These are phyloP conservation scores for Salix brachista DNA, from an alignment of 345 rosid genomes.

Conservation along the genomic window DNA sequence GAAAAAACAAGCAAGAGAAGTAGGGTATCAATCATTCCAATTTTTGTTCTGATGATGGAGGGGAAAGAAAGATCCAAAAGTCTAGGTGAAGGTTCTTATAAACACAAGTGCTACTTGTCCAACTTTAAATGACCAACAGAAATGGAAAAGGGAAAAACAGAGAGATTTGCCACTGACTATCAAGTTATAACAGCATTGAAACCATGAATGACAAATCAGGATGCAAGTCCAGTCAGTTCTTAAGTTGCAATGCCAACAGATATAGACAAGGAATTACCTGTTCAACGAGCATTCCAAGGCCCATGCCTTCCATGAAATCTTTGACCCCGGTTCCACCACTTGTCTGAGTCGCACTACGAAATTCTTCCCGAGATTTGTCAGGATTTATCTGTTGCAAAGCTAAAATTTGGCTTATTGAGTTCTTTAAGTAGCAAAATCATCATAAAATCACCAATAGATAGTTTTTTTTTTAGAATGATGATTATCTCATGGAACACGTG, in stretches of 20 bases:
- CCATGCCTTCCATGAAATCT: slow-evolving; percentile 98
- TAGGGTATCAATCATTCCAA: background rate
- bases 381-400: slow-evolving; percentile 71
- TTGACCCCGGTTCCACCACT: slow-evolving; percentile 81
- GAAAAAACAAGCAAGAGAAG: slow-evolving; percentile 15
- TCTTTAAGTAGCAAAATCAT: background rate
- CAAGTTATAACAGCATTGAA: background rate
- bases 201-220: background rate
- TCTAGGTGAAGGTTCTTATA: background rate
- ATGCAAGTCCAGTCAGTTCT: background rate
- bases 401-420: slow-evolving; percentile 24
- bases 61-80: background rate
- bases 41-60: background rate
- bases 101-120: background rate
- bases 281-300: slow-evolving; percentile 86
- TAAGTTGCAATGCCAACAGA: slow-evolving; percentile 1
- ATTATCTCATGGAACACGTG: slow-evolving; percentile 4
- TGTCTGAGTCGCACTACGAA: slow-evolving; percentile 59
- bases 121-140: background rate
- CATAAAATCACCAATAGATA: background rate
- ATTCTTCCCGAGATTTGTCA: slow-evolving; percentile 94
- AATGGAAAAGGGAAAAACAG: background rate
- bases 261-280: slow-evolving; percentile 50
- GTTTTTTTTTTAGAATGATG: background rate
- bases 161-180: background rate